Evolutionary conservation across 305 asterid species (phyloP).

Genomic region (Rubia peregrina): DNA sequence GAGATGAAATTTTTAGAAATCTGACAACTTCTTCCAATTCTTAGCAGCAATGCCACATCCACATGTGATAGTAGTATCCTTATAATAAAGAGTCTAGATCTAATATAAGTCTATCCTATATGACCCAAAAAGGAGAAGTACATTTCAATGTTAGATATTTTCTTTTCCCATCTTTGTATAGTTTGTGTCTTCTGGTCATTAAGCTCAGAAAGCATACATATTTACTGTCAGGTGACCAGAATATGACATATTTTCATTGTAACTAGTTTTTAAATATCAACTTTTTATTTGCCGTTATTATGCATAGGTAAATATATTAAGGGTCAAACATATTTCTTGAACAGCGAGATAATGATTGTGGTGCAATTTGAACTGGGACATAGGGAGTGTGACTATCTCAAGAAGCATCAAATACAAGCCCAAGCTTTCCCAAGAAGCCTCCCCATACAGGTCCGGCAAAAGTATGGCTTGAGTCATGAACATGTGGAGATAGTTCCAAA

Average conservation of each 20-base stretch:
- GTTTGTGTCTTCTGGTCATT: too few relatives aligned
- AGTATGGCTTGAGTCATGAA: not conserved
- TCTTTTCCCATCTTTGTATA: not conserved
- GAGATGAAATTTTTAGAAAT: not conserved
- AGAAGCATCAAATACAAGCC: conserved; percentile 1
- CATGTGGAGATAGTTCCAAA: conserved; percentile 4
- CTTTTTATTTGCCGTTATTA: too few relatives aligned
- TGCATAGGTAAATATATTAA: too few relatives aligned
- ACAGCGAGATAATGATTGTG: too few relatives aligned
- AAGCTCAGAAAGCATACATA: not conserved
- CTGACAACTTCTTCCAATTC: not conserved
- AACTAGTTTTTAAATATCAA: too few relatives aligned
- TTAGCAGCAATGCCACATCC: not conserved
- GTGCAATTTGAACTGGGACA: too few relatives aligned
- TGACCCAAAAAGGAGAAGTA: not conserved
- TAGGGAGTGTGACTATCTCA: not conserved
- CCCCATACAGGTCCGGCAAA: not conserved
- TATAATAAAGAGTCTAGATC: not conserved
- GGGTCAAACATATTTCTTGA: too few relatives aligned
- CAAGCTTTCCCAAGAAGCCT: not conserved
- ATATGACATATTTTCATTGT: not conserved
- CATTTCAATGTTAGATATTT: not conserved
- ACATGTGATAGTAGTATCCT: not conserved
- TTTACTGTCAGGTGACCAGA: too few relatives aligned
- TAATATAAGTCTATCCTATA: not conserved